Base-by-base conservation (phyloP, 768 basidiomycete species). In the Calocybe gangraenosa region DNA sequence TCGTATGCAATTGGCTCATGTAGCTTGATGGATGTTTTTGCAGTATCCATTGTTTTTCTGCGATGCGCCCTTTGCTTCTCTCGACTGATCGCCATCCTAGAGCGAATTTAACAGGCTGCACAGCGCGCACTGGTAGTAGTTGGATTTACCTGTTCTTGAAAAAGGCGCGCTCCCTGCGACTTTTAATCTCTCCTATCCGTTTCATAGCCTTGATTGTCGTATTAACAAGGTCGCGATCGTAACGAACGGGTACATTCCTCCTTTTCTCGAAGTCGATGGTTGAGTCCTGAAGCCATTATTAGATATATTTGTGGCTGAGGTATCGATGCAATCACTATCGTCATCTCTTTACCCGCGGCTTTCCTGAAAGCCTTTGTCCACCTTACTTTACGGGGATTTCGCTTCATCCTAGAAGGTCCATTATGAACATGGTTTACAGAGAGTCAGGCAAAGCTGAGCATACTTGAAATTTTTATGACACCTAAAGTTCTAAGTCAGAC, bases 391-490 rank as follows among this genome's bases (percentile, higher is more conserved):
- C 96, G 84, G 36, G 96, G 96, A 69, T 98, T 99, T 31, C 96
- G 87, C 74, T 98, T 98, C 96, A 98, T 97, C 68, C 92, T 94
- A 28, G 54, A 18, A 15, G 18, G 47, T 3, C 11, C 31, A 34
- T 42, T 8, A 43, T 19, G 33, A 47, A 41, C 23, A 40, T 20
- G 38, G 47, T 23, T 18, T 7, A 15, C 34, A 35, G 7, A 14
- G 9, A 37, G 10, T 20, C 31, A 20, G n/a, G n/a, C 4, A 7
- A 10, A 34, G 25, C 25, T 28, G n/a, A n/a, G 62, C 78, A 53
- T 58, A 92, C 92, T 99, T 99, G 82, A 99, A 99, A 68, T 97
- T 99, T 71, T 98, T 98, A 67, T 97, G 91, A 64, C 96, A 96
- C 75, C 91, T 44, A 37, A 13, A 40, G 14, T 19, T 31, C 3